Evolutionary conservation across 176 grass and related monocot genomes (phyloP).

Genomic region (Triticum urartu): DNA sequence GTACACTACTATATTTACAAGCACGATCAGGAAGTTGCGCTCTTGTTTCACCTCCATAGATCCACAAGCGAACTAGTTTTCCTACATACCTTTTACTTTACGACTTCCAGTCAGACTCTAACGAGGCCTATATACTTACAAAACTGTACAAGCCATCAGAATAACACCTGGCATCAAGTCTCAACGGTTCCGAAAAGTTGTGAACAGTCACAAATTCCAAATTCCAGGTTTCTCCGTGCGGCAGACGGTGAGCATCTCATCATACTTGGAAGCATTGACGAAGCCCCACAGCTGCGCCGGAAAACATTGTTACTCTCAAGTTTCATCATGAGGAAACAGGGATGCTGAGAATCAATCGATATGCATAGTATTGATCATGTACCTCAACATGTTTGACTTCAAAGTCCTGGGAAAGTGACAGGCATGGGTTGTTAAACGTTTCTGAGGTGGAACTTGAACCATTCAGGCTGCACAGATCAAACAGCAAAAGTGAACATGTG

Average conservation of each 20-base stretch:
- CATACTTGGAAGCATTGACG: slow-evolving; percentile 69
- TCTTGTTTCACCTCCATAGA: not conserved
- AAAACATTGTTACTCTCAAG: slow-evolving; percentile 19
- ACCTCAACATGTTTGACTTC: slow-evolving; percentile 91
- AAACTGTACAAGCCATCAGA: slow-evolving; percentile 39
- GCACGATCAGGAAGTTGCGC: not conserved
- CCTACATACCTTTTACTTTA: not conserved
- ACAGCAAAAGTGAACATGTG: not conserved
- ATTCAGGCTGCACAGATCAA: slow-evolving; percentile 59
- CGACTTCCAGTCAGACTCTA: not conserved
- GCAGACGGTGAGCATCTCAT: slow-evolving; percentile 78
- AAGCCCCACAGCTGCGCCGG: slow-evolving; percentile 83
- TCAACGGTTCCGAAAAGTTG: not conserved
- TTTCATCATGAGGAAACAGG: not conserved
- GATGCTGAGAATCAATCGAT: not conserved
- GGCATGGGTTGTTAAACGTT: slow-evolving; percentile 86
- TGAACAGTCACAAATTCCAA: slow-evolving; percentile 60
- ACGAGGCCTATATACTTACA: slow-evolving; percentile 3
- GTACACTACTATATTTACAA: slow-evolving; percentile 24
- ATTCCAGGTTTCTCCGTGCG: slow-evolving; percentile 73
- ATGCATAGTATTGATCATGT: not conserved
- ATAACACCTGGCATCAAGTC: not conserved
- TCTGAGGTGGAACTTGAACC: slow-evolving; percentile 89
- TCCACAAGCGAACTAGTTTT: not conserved
- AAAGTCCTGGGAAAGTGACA: slow-evolving; percentile 73